These are phyloP conservation scores for Stereocaulon alpinum DNA, from an alignment of 495 filamentous ascomycete genomes.

Conservation along the genomic window DNA sequence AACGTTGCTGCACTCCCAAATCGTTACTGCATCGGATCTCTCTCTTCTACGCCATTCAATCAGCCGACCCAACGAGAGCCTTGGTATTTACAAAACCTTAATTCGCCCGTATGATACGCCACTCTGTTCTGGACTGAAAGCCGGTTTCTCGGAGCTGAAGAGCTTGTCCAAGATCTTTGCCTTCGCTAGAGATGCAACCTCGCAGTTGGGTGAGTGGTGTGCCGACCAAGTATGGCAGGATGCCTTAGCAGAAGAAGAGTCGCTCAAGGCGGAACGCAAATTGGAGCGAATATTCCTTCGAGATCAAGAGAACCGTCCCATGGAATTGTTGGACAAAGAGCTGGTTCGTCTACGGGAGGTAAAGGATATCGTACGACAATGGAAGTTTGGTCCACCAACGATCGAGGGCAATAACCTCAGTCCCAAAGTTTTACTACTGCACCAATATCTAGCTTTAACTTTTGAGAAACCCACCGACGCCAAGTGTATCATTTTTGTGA, in stretches of 20 bases:
- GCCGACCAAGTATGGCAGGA: conserved; percentile 73
- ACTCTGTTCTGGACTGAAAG: conserved; percentile 48
- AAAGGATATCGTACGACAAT: conserved; percentile 40
- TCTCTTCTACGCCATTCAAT: conserved; percentile 49
- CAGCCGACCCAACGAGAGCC: conserved; percentile 48
- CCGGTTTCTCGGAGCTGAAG: conserved; percentile 44
- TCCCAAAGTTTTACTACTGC: conserved; percentile 58
- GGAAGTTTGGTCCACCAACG: conserved; percentile 33
- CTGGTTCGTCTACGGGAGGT: conserved; percentile 50
- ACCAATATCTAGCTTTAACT: conserved; percentile 43
- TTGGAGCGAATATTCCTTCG: conserved; percentile 35
- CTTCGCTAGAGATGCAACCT: conserved; percentile 46
- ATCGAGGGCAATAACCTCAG: conserved; percentile 43
- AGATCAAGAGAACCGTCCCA: conserved; percentile 22
- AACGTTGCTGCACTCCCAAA: conserved; percentile 62
- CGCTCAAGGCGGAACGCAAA: conserved; percentile 47
- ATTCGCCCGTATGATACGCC: conserved; percentile 47
- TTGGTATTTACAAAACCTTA: conserved; percentile 47
- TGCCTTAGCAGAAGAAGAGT: conserved; percentile 55
- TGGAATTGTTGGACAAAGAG: conserved; percentile 38
- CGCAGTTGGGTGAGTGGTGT: conserved; percentile 75
- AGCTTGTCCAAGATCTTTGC: conserved; percentile 49
- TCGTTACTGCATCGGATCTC: conserved; percentile 68
- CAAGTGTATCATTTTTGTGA: conserved; percentile 84
- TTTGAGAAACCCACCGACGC: conserved; percentile 46